Conservation (phyloP, 2,329 filamentous ascomycete species). For the Aureobasidium namibiae region DNA sequence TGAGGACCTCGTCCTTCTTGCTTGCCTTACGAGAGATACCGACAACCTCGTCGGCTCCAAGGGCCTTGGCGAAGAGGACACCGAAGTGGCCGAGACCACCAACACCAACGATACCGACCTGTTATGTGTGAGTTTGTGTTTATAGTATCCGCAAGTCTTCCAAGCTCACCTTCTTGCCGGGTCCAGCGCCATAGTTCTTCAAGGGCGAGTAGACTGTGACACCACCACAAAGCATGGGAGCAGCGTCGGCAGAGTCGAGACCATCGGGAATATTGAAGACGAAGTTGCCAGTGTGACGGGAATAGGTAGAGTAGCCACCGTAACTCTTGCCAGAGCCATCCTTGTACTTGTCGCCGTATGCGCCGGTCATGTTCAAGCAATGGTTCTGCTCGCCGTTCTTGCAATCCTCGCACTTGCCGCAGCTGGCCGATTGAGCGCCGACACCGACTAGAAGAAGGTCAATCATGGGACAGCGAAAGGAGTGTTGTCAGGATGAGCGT, state of each 20-base stretch:
- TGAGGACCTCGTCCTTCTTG: constrained; percentile 52
- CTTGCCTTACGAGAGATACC: constrained; percentile 51
- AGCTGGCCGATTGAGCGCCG: constrained; percentile 39
- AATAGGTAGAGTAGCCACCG: constrained; percentile 51
- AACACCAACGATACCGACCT: constrained; percentile 60
- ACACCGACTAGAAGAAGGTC: constrained; percentile 33
- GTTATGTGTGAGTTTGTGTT: constrained; percentile 16
- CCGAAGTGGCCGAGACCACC: constrained; percentile 64
- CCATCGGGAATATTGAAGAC: constrained; percentile 45
- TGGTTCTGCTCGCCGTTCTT: constrained; percentile 23
- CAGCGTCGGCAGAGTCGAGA: constrained; percentile 41
- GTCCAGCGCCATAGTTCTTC: constrained; percentile 55
- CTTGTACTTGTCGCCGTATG: constrained; percentile 25
- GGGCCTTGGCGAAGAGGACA: constrained; percentile 58
- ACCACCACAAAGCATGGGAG: constrained; percentile 68
- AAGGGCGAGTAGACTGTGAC: constrained; percentile 65
- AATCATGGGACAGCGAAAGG: not conserved
- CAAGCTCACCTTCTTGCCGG: constrained; percentile 43
- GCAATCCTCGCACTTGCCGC: constrained; percentile 45
- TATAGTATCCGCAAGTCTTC: rapidly evolving
- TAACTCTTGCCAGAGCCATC: constrained; percentile 48
- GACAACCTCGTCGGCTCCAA: constrained; percentile 58
- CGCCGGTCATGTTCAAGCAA: constrained; percentile 22
- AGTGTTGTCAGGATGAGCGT: not conserved
- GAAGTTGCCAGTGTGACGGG: constrained; percentile 50